Conservation (phyloP, 2,329 filamentous ascomycete genomes). For the Allantophomopsis cytisporea region DNA sequence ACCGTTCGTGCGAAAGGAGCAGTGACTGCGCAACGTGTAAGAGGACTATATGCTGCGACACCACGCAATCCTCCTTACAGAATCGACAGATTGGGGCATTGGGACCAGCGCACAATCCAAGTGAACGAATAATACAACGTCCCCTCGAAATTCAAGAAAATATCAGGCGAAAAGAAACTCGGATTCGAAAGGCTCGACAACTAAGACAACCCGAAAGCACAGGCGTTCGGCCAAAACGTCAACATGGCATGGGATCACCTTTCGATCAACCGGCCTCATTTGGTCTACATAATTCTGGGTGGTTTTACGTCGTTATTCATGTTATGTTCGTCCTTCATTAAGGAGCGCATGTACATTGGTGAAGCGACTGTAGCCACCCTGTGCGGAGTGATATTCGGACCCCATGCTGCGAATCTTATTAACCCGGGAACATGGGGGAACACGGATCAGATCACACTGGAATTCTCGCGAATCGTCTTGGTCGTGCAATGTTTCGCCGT, state of each 20-base stretch:
- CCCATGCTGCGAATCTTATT: conserved; percentile 71
- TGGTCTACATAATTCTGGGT: conserved; percentile 97
- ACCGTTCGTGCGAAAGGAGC: conserved; percentile 14
- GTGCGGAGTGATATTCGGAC: conserved; percentile 80
- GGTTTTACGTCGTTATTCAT: conserved; percentile 98
- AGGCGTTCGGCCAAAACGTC: background rate
- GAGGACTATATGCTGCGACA: conserved; percentile 28
- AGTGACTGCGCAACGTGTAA: conserved; percentile 32
- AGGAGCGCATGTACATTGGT: conserved; percentile 96
- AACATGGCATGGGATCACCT: conserved; percentile 69
- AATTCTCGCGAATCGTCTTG: conserved; percentile 79
- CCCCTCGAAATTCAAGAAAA: background rate
- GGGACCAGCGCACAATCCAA: conserved; percentile 4
- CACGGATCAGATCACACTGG: conserved; percentile 73
- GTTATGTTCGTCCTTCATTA: conserved; percentile 95
- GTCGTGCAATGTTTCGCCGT: conserved; percentile 90
- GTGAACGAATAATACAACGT: conserved; percentile 2
- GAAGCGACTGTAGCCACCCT: conserved; percentile 91
- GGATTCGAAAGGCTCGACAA: background rate
- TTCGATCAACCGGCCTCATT: conserved; percentile 81
- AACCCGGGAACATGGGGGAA: conserved; percentile 67
- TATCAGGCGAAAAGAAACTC: background rate
- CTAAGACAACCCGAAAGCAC: background rate
- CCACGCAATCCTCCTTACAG: conserved; percentile 14
- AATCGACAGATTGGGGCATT: conserved; percentile 19